Evolutionary conservation across 2,329 filamentous ascomycete genomes (phyloP).

Genomic region (Cercospora citrullina): DNA sequence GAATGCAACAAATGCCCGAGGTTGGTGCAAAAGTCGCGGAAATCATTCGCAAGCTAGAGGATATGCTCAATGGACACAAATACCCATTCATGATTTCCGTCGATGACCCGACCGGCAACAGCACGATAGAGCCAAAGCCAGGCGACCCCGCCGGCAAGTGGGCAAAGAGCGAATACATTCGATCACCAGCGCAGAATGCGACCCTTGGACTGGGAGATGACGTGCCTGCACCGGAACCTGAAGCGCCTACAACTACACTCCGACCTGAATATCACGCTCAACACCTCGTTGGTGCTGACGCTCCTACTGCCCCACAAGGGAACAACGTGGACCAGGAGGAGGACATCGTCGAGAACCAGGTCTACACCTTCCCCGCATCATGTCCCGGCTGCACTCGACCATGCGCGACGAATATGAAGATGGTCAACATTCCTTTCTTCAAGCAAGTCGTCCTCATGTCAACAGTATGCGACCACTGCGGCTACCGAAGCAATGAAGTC

Average conservation of each 20-base stretch:
- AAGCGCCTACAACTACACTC: constrained; percentile 58
- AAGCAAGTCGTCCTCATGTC: constrained; percentile 97
- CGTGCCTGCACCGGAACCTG: constrained; percentile 40
- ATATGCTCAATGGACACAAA: constrained; percentile 73
- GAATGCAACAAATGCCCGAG: constrained; percentile 76
- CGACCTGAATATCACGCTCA: constrained; percentile 54
- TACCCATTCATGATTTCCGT: constrained; percentile 88
- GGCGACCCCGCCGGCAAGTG: constrained; percentile 79
- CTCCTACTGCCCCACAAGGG: constrained; percentile 16
- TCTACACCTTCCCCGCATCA: constrained; percentile 87
- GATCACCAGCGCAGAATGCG: constrained; percentile 83
- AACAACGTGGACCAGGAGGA: constrained; percentile 54
- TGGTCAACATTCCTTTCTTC: constrained; percentile 97
- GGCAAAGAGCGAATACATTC: constrained; percentile 78
- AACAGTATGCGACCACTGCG: constrained; percentile 87
- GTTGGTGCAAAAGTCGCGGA: constrained; percentile 74
- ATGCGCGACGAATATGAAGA: constrained; percentile 95
- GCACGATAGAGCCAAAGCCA: constrained; percentile 87
- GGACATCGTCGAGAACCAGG: constrained; percentile 88
- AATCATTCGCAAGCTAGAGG: constrained; percentile 70
- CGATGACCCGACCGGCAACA: constrained; percentile 93
- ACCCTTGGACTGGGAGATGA: constrained; percentile 69
- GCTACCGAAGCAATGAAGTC: constrained; percentile 90
- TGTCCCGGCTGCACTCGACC: constrained; percentile 87
- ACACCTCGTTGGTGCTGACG: constrained; percentile 42